Evolutionary conservation across 140 eudicot species (phyloP), one percentile per base, ranked within the genome.

Genomic region (Cichorium intybus): DNA sequence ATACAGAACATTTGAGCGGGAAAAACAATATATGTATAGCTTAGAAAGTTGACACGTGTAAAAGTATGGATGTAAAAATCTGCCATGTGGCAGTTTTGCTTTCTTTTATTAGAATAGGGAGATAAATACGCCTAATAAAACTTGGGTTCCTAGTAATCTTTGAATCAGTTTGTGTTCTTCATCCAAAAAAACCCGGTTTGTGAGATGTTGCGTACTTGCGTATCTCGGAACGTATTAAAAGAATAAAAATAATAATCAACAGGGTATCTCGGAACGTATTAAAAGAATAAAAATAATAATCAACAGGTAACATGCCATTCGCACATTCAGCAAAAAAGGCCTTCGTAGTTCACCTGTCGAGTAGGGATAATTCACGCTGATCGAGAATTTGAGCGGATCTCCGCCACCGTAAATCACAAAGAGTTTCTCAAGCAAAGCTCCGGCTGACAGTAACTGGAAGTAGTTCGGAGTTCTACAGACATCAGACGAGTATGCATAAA

Each of bases 401-500:
- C 72, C 62, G 72, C 54, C 50, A 24, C 51, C 28, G 14, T n/a
- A 23, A 64, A 23, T 11, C 48, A 37, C 48, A 54, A 53, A 7
- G 41, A 66, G 51, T 35, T 52, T 52, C 72, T 66, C 63, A 53
- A 53, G n/a, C 18, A 52, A 52, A 66, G 1, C 62, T 35, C 28
- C 63, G 11, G 54, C 43, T 24, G 53, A 11, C 39, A 24, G 20
- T 52, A 33, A 33, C 26, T 24, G 51, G 27, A 23, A 68, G 29
- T 18, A 43, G 17, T 43, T 23, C 21, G 21, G 33, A 56, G 23
- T 20, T 12, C 24, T 16, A 43, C 48, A 18, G 10, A 27, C 47
- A 43, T 1, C 12, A 10, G 10, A 63, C 49, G 21, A 43, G 11
- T 33, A 81, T 81, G 87, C 80, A 77, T 10, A 84, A 81, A 71